These are phyloP conservation scores for Trichoderma arundinaceum DNA, from an alignment of 2,329 filamentous ascomycete genomes.

Conservation along the genomic window DNA sequence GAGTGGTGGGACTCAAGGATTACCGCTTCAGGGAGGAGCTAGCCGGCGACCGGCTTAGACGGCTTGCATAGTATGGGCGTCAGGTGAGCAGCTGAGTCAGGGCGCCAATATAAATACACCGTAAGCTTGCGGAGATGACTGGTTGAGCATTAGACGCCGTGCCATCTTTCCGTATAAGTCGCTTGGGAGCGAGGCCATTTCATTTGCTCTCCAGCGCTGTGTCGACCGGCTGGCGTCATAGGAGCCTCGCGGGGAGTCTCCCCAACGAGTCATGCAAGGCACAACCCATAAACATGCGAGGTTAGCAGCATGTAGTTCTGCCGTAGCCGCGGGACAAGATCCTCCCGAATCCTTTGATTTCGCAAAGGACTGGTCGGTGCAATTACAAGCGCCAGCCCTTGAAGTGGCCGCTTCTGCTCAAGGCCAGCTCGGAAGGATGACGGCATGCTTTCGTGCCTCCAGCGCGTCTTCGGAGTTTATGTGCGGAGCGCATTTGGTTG, in stretches of 20 bases:
- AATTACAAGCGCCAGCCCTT: conserved; percentile 9
- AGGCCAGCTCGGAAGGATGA: neutral
- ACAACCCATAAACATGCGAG: neutral
- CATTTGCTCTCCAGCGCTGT: neutral
- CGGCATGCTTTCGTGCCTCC: neutral
- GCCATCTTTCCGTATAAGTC: conserved; percentile 1
- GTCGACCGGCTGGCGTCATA: neutral
- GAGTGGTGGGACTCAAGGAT: conserved; percentile 16
- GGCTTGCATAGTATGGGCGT: conserved; percentile 33
- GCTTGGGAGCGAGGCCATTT: neutral
- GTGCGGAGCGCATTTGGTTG: neutral
- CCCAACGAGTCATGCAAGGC: conserved; percentile 17
- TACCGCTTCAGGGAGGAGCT: conserved; percentile 21
- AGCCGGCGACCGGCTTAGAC: conserved; percentile 17
- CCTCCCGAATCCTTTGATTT: neutral
- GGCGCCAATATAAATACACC: conserved; percentile 17
- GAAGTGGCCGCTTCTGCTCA: conserved; percentile 3
- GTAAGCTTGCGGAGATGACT: conserved; percentile 26
- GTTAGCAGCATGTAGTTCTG: neutral
- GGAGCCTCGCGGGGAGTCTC: neutral
- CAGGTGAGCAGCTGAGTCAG: conserved; percentile 35
- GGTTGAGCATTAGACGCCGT: conserved; percentile 12
- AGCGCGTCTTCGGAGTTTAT: neutral
- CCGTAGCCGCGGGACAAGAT: neutral
- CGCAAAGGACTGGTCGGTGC: neutral